These are phyloP conservation scores for Cordyceps fumosorosea DNA, from an alignment of 2,329 filamentous ascomycete genomes.

Conservation along the genomic window DNA sequence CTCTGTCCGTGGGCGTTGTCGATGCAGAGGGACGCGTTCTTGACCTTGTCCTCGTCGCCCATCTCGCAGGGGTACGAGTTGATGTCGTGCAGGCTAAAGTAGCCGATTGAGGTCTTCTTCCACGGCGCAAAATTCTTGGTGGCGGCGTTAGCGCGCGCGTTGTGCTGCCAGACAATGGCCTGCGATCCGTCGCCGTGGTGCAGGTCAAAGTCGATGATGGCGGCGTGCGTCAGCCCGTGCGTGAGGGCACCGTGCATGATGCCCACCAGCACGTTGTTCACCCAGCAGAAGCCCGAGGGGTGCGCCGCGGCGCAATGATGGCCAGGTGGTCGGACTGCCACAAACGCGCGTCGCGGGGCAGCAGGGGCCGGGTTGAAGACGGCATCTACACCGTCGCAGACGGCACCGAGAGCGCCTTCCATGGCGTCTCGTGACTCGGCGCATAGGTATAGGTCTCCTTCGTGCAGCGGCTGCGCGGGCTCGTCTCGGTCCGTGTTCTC, in stretches of 20 bases:
- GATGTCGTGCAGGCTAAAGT: constrained; percentile 96
- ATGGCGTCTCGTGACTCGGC: constrained; percentile 79
- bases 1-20: constrained; percentile 91
- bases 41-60: constrained; percentile 89
- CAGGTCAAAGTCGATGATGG: constrained; percentile 86
- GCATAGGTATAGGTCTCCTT: constrained; percentile 88
- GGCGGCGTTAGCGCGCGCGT: constrained; percentile 56
- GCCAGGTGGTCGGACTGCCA: constrained; percentile 85
- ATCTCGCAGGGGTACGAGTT: constrained; percentile 96
- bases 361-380: constrained; percentile 55
- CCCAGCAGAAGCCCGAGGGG: constrained; percentile 95
- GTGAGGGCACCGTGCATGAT: constrained; percentile 82
- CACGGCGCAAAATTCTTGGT: constrained; percentile 65
- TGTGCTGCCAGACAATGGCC: constrained; percentile 86
- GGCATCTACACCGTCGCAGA: constrained; percentile 85
- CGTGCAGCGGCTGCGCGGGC: constrained; percentile 59
- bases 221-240: constrained; percentile 86
- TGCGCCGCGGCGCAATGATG: constrained; percentile 89
- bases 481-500: constrained; percentile 46
- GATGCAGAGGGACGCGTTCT: constrained; percentile 88
- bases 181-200: constrained; percentile 97
- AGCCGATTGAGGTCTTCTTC: constrained; percentile 85
- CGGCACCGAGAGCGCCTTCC: constrained; percentile 84
- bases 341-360: constrained; percentile 69
- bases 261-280: constrained; percentile 96